Evolutionary conservation across 2,329 filamentous ascomycete species (phyloP).

Genomic region (Aquanectria penicillioides): DNA sequence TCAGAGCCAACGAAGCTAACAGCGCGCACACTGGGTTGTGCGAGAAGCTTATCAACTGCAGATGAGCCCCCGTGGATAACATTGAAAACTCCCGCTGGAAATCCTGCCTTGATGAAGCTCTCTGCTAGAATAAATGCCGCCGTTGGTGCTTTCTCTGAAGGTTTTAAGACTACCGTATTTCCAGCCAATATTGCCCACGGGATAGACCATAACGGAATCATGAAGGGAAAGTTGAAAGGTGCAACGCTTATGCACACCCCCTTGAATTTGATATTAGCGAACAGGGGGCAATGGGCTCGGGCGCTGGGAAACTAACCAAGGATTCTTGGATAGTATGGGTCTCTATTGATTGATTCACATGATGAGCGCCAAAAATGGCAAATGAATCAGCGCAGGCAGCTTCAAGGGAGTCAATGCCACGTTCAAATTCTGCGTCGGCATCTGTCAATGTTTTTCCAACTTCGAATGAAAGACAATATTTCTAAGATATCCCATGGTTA

Average conservation of each 20-base stretch:
- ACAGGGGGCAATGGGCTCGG: too few relatives aligned
- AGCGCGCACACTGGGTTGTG: constrained; percentile 63
- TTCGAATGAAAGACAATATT: neutral
- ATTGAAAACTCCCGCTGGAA: constrained; percentile 82
- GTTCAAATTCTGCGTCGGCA: neutral
- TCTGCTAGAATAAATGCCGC: constrained; percentile 86
- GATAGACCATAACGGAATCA: constrained; percentile 91
- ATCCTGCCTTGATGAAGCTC: constrained; percentile 79
- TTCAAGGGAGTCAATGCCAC: too few relatives aligned
- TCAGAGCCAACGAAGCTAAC: constrained; percentile 81
- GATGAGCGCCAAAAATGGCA: too few relatives aligned
- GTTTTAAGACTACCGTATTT: constrained; percentile 84
- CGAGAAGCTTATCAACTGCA: constrained; percentile 84
- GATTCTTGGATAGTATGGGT: too few relatives aligned
- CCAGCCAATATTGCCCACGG: constrained; percentile 85
- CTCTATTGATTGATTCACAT: too few relatives aligned
- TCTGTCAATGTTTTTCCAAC: neutral
- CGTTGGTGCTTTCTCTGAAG: constrained; percentile 83
- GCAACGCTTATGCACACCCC: neutral
- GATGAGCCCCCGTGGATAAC: constrained; percentile 80
- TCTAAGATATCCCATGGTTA: neutral
- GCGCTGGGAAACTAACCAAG: too few relatives aligned
- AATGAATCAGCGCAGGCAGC: too few relatives aligned
- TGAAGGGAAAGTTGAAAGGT: constrained; percentile 77
- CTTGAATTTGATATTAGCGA: neutral